Evolutionary conservation across 202 grass and related monocot genomes (phyloP), one percentile per base, ranked within the genome.

Genomic region (Thinopyrum obtusiflorum): DNA sequence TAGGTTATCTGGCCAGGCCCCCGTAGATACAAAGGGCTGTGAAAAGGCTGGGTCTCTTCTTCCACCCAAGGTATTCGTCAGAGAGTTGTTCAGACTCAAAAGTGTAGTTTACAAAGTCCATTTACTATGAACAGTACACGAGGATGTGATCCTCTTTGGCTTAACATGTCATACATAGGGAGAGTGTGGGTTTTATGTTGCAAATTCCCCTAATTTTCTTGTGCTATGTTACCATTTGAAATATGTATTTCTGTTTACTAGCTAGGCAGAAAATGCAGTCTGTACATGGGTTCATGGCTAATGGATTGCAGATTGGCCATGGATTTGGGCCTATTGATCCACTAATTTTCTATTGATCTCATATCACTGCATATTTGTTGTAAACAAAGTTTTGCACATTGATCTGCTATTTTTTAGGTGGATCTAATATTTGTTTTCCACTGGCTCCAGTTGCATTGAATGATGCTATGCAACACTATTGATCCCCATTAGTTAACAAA

Each of bases 11-110:
- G 91, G 87, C 26, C 59, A 92, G 81, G 93, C 96, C 60, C 96
- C 93, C 25, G 96, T 96, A 53, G 96, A 98, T 77, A 92, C 93
- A 1, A 98, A 88, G 87, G 93, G 90, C 60, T 98, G 96, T 87
- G 96, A 98, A 91, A 98, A 94, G 44, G 93, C 93, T 70, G 96
- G 96, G 33, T 92, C 69, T 84, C 80, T 88, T 81, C 87, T 98
- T 84, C 93, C 96, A 55, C 96, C 90, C 0, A 98, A 94, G 91
- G 96, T 98, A 88, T 78, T 7, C 11, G 25, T 44, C 78, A 39
- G 51, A 80, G 24, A 42, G 27, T 63, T 69, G 65, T 25, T 33
- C 57, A 23, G 15, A 76, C 61, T 12, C 12, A 17, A n/a, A 31
- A 12, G 15, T n/a, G 20, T 82, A 77, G 44, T 12, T 26, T 61